Base-by-base conservation (phyloP, 805 yeast genomes). In the Kodamaea lidongshanica region DNA sequence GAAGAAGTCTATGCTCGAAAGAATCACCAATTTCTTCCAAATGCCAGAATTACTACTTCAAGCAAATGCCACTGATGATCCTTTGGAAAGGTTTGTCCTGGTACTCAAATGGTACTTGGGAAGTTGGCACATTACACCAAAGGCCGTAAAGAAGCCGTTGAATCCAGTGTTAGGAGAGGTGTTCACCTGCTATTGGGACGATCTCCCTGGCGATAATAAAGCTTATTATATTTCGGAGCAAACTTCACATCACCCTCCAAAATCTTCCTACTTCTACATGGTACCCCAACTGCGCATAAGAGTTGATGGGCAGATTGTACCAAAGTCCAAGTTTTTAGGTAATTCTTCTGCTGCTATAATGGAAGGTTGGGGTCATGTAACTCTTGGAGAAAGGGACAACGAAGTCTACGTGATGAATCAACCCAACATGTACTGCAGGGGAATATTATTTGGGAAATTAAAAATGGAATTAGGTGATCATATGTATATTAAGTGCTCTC, bases 181-280 rank as follows among this genome's bases (percentile, higher is more conserved):
- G 42, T 92, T 85, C 56, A 73, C 85, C 12, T 80, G 95, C 49
- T 88, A 81, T 53, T 92, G 98, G 98, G 92, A 87, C 46, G 60
- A 86, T 26, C 77, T 88, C 7, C 74, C 81, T 29, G 72, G 67
- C 17, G 74, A 70, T 17, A 52, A 69, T 4, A 70, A 70, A 30
- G 95, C 96, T 0, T 89, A 72, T 52, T 92, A 89, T 54, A 58
- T 89, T 12, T 69, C 96, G 1, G 98, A 92, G 55, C 98, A 92
- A 56, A 88, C 96, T 0, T 83, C 95, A 18, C 98, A 92, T 50
- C 98, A 92, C 53, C 97, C 98, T n/a, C 98, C 98, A 9, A 82
- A 92, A 52, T 85, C 96, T 1, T 79, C 95, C 0, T 92, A 89
- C 56, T 92, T 87, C 51, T 92, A 85, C 53, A 65, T 79, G 57